These are phyloP conservation scores for Neofusicoccum ribis DNA, from an alignment of 2,329 filamentous ascomycete species.

Conservation along the genomic window DNA sequence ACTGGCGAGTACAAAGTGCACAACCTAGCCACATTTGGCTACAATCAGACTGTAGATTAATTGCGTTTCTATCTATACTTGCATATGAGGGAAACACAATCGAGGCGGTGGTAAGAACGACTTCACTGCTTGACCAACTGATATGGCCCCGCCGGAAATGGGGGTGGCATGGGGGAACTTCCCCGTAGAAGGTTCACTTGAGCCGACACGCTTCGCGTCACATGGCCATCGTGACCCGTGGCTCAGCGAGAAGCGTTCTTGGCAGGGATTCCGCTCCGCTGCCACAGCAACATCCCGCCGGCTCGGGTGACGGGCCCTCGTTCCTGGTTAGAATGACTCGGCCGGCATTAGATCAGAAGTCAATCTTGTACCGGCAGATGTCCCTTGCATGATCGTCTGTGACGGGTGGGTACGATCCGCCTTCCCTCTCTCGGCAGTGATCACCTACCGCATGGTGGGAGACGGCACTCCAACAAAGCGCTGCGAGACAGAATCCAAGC, in stretches of 20 bases:
- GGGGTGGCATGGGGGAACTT: neutral
- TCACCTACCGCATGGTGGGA: neutral
- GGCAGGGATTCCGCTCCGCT: neutral
- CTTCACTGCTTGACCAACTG: neutral
- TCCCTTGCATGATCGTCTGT: constrained; percentile 3
- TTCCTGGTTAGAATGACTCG: neutral
- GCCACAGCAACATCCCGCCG: neutral
- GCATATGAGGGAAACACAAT: neutral
- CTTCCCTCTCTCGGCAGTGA: neutral
- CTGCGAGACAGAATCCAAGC: neutral
- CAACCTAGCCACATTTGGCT: constrained; percentile 14
- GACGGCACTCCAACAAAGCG: neutral
- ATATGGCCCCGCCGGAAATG: neutral
- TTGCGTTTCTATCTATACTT: neutral
- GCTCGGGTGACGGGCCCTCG: neutral
- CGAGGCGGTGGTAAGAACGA: neutral
- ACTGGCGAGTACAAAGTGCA: constrained; percentile 32
- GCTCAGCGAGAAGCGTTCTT: neutral
- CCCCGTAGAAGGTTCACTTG: neutral
- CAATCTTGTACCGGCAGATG: neutral
- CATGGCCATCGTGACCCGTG: neutral
- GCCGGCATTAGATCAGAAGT: neutral
- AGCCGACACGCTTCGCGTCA: neutral
- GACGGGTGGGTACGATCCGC: neutral
- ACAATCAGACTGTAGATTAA: constrained; percentile 5